Evolutionary conservation across 192 early-diverging fungal species (phyloP).

Genomic region (Lobosporangium transversale): DNA sequence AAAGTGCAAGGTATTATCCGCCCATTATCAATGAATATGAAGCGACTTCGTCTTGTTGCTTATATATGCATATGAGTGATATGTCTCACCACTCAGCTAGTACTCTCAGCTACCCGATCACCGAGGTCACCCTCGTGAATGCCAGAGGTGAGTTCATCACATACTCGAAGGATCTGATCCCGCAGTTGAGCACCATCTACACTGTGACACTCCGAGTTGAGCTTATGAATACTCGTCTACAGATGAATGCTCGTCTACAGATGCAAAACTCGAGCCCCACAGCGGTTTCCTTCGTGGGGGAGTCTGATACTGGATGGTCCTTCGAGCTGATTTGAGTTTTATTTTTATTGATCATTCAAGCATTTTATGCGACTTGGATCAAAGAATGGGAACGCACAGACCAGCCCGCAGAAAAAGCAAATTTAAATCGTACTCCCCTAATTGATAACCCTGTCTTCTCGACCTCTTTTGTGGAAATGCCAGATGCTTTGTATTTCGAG

Average conservation of each 20-base stretch:
- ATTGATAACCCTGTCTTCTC: conserved; percentile 41
- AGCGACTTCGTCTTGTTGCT: too few species aligned
- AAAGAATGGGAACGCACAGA: conserved; percentile 46
- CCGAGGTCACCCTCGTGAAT: conserved; percentile 37
- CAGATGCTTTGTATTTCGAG: conserved; percentile 37
- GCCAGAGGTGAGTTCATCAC: conserved; percentile 30
- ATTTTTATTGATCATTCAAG: conserved; percentile 55
- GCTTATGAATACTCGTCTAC: conserved; percentile 28
- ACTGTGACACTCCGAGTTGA: conserved; percentile 45
- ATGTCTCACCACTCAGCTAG: too few species aligned
- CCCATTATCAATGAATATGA: too few species aligned
- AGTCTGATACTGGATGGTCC: too few species aligned
- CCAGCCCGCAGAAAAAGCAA: conserved; percentile 1
- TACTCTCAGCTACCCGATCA: conserved; percentile 33
- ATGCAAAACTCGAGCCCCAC: conserved; percentile 31
- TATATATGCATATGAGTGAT: too few species aligned
- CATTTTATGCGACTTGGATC: conserved; percentile 37
- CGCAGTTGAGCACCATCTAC: conserved; percentile 53
- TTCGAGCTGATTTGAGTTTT: conserved; percentile 17
- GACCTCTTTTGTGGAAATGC: conserved; percentile 1
- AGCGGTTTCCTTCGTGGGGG: neutral
- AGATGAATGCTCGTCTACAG: conserved; percentile 17
- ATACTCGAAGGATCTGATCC: conserved; percentile 25
- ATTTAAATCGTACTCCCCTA: conserved; percentile 1
- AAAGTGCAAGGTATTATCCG: conserved; percentile 8